Evolutionary conservation across 148 eudicot genomes (phyloP), one percentile per base, ranked within the genome.

Genomic region (Dysphania ambrosioides): DNA sequence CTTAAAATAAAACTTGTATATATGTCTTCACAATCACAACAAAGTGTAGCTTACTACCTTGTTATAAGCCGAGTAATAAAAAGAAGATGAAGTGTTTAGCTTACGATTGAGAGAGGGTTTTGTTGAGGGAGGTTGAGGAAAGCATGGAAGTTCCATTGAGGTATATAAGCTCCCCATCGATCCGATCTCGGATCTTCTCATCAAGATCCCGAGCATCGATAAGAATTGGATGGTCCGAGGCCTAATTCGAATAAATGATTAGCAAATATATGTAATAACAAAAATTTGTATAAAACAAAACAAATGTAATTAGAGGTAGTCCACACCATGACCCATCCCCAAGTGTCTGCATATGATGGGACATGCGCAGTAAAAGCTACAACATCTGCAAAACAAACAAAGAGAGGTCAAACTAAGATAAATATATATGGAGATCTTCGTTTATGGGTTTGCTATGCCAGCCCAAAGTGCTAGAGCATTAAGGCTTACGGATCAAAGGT

Each of bases 261-360:
- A 35, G 70, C 23, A 4, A 9, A 64, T 64, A 11, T 42, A 0
- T 42, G 47, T 1, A 42, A 9, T 10, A 11, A 42, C 47, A 42
- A 42, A 42, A 42, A 11, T 9, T 42, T 41, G 13, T 42, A 42
- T 3, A 3, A 42, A 36, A 36, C 40, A 36, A 36, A 5, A 36
- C 5, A 36, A 36, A 36, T 36, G 5, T 15, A 71, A 6, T 36
- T 38, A 10, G 31, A 10, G 31, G 6, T 19, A 26, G 15, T 41
- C 57, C 82, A n/a, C 63, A 91, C 96, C 87, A 88, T 88, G 49
- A 91, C 88, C 97, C 97, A 91, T 59, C 93, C 97, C 93, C 97
- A 91, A 16, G 91, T 88, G 77, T 91, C 97, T 31, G 97, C 93
- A 82, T 83, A 91, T 11, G 97, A 91, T 44, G 97, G 97, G 66